Conservation (phyloP, 495 filamentous ascomycete species). For the Penicillium subrubescens region DNA sequence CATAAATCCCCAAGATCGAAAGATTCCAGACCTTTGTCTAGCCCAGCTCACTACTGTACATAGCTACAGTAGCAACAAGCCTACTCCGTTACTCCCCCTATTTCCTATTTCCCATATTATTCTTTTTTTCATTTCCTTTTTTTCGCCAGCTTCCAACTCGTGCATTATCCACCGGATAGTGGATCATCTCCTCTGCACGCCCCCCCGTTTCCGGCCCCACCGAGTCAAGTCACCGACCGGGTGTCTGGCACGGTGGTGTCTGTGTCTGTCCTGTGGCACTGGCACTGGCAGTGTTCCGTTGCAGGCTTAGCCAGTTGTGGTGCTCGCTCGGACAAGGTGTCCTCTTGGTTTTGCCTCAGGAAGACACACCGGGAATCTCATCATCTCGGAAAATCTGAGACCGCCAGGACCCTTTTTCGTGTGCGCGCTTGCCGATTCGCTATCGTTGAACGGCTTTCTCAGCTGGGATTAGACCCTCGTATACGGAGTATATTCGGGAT, state of each 20-base stretch:
- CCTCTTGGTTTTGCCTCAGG: not conserved
- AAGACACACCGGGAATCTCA: not conserved
- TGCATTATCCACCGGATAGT: not conserved
- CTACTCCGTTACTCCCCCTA: too few species aligned
- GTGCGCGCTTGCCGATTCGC: constrained; percentile 3
- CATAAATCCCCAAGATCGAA: not conserved
- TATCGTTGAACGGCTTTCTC: not conserved
- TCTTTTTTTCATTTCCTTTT: not conserved
- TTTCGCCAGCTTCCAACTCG: not conserved
- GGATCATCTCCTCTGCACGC: not conserved
- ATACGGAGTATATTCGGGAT: not conserved
- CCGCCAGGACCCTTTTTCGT: not conserved
- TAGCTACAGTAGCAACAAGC: too few species aligned
- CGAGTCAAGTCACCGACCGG: too few species aligned
- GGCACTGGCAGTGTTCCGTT: too few species aligned
- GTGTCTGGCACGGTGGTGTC: too few species aligned
- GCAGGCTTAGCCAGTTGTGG: not conserved
- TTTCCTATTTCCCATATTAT: not conserved
- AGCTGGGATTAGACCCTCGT: not conserved
- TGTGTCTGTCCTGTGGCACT: too few species aligned
- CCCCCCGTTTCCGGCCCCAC: too few species aligned
- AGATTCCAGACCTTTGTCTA: not conserved
- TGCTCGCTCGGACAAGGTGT: not conserved
- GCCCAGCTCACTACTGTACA: not conserved
- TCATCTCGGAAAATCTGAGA: not conserved